These are phyloP conservation scores for Antarctomyces pellizariae DNA, from an alignment of 495 filamentous ascomycete species.

Conservation along the genomic window DNA sequence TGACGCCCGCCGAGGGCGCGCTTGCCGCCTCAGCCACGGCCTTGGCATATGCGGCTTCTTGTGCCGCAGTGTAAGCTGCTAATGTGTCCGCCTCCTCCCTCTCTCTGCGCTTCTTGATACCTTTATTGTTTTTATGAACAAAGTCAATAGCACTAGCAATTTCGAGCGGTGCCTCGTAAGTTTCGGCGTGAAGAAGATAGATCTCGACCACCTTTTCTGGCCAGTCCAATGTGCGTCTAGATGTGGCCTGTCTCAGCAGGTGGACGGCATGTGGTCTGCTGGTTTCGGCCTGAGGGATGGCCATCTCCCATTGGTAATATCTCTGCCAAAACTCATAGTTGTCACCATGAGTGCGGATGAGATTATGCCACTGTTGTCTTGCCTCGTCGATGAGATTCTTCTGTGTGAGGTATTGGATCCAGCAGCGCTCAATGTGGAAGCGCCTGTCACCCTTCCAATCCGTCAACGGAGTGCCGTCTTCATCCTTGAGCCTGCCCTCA, in stretches of 20 bases:
- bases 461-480: no score
- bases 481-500: no score
- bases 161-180: slow-evolving; percentile 54
- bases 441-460: slow-evolving; percentile 63
- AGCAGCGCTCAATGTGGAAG: slow-evolving; percentile 71
- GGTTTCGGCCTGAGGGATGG: slow-evolving; percentile 16
- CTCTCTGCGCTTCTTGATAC: slow-evolving; percentile 38
- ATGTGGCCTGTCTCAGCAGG: slow-evolving; percentile 51
- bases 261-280: slow-evolving; percentile 25
- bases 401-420: slow-evolving; percentile 74
- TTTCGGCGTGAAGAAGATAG: slow-evolving; percentile 66
- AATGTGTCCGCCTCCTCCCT: slow-evolving; percentile 36
- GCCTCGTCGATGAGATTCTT: slow-evolving; percentile 39
- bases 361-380: slow-evolving; percentile 46
- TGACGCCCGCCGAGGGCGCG: slow-evolving; percentile 3
- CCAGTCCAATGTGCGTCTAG: slow-evolving; percentile 55
- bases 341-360: slow-evolving; percentile 41
- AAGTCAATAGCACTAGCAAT: slow-evolving; percentile 45
- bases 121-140: slow-evolving; percentile 38
- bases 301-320: slow-evolving; percentile 80
- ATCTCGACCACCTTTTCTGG: slow-evolving; percentile 73
- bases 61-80: slow-evolving; percentile 15
- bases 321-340: slow-evolving; percentile 84
- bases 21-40: slow-evolving; percentile 1
- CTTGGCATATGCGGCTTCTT: not conserved